Evolutionary conservation across 2,329 filamentous ascomycete species (phyloP).

Genomic region (Trichophyton mentagrophytes): DNA sequence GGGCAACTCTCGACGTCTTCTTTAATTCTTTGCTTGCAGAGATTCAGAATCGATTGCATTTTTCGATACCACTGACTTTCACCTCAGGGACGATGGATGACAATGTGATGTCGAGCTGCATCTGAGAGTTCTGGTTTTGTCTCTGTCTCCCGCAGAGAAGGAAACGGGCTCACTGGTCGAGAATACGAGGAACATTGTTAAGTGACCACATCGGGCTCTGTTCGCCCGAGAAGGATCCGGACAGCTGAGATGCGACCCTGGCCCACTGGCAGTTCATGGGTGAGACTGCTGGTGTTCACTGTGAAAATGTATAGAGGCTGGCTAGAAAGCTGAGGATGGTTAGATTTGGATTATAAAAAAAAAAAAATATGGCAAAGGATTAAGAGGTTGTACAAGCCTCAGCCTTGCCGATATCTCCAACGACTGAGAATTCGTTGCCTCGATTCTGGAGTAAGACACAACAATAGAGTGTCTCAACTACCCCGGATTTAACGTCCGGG

Average conservation of each 20-base stretch:
- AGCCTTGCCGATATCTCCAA: neutral
- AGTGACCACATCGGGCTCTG: neutral
- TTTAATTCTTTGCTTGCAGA: neutral
- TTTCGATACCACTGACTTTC: neutral
- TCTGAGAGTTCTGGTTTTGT: neutral
- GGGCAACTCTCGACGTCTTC: neutral
- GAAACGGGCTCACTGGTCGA: neutral
- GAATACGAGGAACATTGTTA: neutral
- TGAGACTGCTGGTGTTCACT: neutral
- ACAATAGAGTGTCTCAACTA: neutral
- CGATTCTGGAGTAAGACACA: neutral
- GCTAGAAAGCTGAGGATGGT: too few relatives aligned
- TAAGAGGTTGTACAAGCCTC: neutral
- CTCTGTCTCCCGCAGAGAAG: neutral
- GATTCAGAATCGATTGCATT: neutral
- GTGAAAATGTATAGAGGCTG: too few relatives aligned
- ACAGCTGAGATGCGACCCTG: neutral
- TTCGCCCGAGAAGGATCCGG: neutral
- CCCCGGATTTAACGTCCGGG: neutral
- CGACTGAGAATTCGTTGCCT: neutral
- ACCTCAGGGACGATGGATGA: neutral
- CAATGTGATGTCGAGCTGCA: neutral
- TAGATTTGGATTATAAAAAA: too few relatives aligned
- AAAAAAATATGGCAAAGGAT: too few relatives aligned
- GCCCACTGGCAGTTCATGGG: neutral